Evolutionary conservation across 495 filamentous ascomycete species (phyloP).

Genomic region (Penicillium coffeae): DNA sequence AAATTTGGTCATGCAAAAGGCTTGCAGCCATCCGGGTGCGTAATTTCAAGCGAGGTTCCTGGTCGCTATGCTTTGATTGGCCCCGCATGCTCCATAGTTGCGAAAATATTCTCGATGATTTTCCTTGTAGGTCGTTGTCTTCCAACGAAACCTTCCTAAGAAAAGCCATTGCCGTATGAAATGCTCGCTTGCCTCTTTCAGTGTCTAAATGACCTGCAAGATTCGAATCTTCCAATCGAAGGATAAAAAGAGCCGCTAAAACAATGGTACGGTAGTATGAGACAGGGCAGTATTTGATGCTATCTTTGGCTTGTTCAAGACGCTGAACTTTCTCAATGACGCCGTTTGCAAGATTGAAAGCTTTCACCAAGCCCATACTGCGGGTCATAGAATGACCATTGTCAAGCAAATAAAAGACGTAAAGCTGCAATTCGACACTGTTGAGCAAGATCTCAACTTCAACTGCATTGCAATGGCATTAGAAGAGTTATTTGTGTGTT

Average conservation of each 20-base stretch:
- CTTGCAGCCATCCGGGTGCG: constrained; percentile 9
- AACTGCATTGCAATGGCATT: not conserved
- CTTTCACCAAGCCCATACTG: constrained; percentile 8
- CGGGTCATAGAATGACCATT: constrained; percentile 1
- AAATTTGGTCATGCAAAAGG: constrained; percentile 15
- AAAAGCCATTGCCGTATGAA: constrained; percentile 10
- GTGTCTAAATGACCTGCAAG: constrained; percentile 3
- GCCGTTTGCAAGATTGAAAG: constrained; percentile 6
- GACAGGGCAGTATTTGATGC: constrained; percentile 5
- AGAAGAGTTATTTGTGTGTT: not conserved
- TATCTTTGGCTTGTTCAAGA: not conserved
- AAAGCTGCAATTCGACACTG: constrained; percentile 9
- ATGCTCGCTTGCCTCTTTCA: constrained; percentile 9
- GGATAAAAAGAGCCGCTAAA: constrained; percentile 12
- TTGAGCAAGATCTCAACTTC: constrained; percentile 9
- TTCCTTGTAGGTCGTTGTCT: constrained; percentile 14
- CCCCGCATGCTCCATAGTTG: constrained; percentile 12
- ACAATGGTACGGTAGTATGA: constrained; percentile 2
- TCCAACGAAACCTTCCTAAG: constrained; percentile 6
- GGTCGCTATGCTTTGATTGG: not conserved
- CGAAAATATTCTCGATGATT: constrained; percentile 13
- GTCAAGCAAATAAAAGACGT: constrained; percentile 16
- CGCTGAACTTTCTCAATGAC: constrained; percentile 2
- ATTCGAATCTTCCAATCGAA: constrained; percentile 6
- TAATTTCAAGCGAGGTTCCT: constrained; percentile 11